Conservation (phyloP, 2,329 filamentous ascomycete genomes). For the Fusarium siculi region DNA sequence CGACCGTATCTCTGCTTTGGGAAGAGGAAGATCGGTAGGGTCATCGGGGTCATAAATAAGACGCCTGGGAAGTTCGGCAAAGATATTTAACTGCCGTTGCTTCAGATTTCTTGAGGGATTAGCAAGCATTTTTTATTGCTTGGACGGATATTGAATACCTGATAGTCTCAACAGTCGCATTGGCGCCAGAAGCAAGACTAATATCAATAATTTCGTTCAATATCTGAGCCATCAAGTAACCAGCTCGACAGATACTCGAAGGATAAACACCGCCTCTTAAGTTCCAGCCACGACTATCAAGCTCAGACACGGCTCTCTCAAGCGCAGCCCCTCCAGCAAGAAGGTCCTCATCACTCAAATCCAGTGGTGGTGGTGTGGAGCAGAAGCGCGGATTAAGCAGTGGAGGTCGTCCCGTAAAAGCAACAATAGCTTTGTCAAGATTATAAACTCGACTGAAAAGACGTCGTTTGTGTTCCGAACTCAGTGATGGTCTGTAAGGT, state of each 20-base stretch:
- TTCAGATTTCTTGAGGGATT: neutral
- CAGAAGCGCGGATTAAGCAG: neutral
- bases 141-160: neutral
- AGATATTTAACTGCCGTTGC: neutral
- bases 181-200: neutral
- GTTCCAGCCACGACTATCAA: neutral
- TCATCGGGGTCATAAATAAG: neutral
- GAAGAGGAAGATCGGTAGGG: neutral
- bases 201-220: neutral
- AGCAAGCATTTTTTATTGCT: too few species aligned
- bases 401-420: constrained; percentile 4
- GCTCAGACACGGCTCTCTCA: neutral
- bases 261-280: neutral
- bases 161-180: neutral
- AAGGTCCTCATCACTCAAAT: constrained; percentile 10
- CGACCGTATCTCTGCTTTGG: accelerated
- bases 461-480: neutral
- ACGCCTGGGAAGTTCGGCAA: neutral
- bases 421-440: neutral
- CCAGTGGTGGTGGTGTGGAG: neutral
- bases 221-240: neutral
- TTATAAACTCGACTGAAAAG: neutral
- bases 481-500: neutral
- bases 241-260: neutral
- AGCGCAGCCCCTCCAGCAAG: neutral